These are phyloP conservation scores for Ceratocystiopsis brevicomis DNA, from an alignment of 2,329 filamentous ascomycete genomes.

Conservation along the genomic window DNA sequence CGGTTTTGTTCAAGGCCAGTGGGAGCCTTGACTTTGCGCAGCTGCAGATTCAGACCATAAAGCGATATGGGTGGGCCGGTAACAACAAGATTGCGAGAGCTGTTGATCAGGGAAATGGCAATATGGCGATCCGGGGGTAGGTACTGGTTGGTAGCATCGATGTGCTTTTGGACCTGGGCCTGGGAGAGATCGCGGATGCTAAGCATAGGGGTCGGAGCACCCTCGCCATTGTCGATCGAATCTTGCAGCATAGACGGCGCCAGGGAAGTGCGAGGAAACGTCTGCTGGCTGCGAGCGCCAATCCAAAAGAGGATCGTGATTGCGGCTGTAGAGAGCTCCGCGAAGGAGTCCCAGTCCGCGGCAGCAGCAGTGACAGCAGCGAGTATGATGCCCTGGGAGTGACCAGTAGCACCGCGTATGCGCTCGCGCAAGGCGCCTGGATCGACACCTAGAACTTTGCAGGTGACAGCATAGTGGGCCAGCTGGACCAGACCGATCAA, in stretches of 20 bases:
- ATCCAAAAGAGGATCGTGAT: slow-evolving; percentile 97
- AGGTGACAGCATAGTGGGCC: slow-evolving; percentile 87
- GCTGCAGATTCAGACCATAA: slow-evolving; percentile 84
- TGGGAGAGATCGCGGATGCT: slow-evolving; percentile 87
- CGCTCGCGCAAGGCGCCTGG: slow-evolving; percentile 75
- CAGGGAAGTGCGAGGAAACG: slow-evolving; percentile 85
- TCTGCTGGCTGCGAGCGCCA: slow-evolving; percentile 88
- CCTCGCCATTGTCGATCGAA: slow-evolving; percentile 84
- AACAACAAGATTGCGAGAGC: slow-evolving; percentile 89
- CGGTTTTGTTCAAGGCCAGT: slow-evolving; percentile 94
- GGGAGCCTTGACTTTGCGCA: slow-evolving; percentile 91
- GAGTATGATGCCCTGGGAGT: slow-evolving; percentile 91
- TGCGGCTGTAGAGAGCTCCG: slow-evolving; percentile 58
- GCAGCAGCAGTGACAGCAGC: slow-evolving; percentile 82
- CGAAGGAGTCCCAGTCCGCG: slow-evolving; percentile 83
- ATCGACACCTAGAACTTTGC: slow-evolving; percentile 73
- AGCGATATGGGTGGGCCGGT: slow-evolving; percentile 90
- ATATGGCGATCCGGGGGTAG: slow-evolving; percentile 85
- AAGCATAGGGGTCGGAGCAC: slow-evolving; percentile 90
- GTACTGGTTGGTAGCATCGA: slow-evolving; percentile 92
- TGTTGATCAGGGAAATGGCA: slow-evolving; percentile 88
- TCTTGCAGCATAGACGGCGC: slow-evolving; percentile 82
- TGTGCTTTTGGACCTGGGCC: slow-evolving; percentile 83
- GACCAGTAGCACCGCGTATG: slow-evolving; percentile 76
- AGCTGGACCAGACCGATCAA: slow-evolving; percentile 92